Evolutionary conservation across 2,329 filamentous ascomycete genomes (phyloP).

Genomic region (Hysterium pulicare): DNA sequence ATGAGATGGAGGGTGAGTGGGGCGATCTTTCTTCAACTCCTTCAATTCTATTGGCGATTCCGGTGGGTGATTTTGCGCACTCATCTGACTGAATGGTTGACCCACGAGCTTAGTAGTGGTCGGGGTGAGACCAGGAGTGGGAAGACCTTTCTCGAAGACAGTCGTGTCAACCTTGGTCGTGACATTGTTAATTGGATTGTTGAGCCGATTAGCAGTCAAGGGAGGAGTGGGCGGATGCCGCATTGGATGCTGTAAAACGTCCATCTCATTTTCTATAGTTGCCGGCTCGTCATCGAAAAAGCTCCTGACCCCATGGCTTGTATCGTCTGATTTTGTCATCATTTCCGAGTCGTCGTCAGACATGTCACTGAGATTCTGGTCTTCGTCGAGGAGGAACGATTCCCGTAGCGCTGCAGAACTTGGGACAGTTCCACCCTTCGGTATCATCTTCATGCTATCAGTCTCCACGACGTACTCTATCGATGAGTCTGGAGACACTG

Average conservation of each 20-base stretch:
- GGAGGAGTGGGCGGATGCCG: slow-evolving; percentile 44
- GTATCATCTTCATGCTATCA: slow-evolving; percentile 49
- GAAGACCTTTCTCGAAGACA: slow-evolving; percentile 32
- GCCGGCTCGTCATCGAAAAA: slow-evolving; percentile 49
- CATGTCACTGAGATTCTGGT: slow-evolving; percentile 54
- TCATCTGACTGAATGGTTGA: slow-evolving; percentile 21
- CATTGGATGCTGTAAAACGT: slow-evolving; percentile 29
- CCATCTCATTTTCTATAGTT: slow-evolving; percentile 29
- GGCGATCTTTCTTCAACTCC: slow-evolving; percentile 14
- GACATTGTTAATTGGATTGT: slow-evolving; percentile 15
- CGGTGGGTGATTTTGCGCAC: slow-evolving; percentile 12
- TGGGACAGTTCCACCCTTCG: slow-evolving; percentile 42
- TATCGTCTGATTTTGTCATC: slow-evolving; percentile 41
- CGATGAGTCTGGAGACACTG: slow-evolving; percentile 45
- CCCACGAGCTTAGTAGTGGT: slow-evolving; percentile 26
- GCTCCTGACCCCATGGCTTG: slow-evolving; percentile 42
- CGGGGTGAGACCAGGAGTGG: slow-evolving; percentile 37
- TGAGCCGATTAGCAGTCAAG: slow-evolving; percentile 35
- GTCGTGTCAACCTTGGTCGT: slow-evolving; percentile 23
- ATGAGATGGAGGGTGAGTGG: slow-evolving; percentile 46
- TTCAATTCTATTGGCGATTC: slow-evolving; percentile 23
- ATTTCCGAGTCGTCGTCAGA: slow-evolving; percentile 48
- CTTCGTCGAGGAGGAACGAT: slow-evolving; percentile 53
- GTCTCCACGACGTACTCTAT: slow-evolving; percentile 51
- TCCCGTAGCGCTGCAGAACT: slow-evolving; percentile 23